Evolutionary conservation across 2,329 filamentous ascomycete genomes (phyloP).

Genomic region (Epichloe brachyelytri): DNA sequence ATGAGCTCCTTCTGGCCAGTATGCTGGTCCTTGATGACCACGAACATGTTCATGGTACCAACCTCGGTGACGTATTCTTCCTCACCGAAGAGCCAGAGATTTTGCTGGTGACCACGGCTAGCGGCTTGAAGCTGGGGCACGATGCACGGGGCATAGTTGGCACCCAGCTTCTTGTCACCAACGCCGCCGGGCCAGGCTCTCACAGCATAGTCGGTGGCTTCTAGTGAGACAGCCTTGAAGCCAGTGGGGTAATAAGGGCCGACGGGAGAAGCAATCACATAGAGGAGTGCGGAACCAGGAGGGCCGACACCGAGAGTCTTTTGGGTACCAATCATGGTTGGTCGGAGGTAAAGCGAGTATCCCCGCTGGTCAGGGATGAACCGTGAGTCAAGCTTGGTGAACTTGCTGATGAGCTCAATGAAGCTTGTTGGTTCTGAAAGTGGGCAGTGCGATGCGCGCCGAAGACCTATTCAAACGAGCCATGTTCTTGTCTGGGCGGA

Average conservation of each 20-base stretch:
- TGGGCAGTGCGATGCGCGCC: conserved; percentile 83
- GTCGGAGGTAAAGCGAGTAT: conserved; percentile 90
- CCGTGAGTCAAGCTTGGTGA: conserved; percentile 68
- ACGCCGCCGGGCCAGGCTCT: conserved; percentile 97
- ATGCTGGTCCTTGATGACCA: conserved; percentile 69
- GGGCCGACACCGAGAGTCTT: conserved; percentile 82
- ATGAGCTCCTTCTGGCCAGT: conserved; percentile 85
- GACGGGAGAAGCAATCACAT: conserved; percentile 89
- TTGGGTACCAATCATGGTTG: conserved; percentile 95
- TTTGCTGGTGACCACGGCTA: conserved; percentile 89
- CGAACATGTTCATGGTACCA: conserved; percentile 98
- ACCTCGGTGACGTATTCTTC: conserved; percentile 96
- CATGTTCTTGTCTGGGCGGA: conserved; percentile 96
- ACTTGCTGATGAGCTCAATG: conserved; percentile 68
- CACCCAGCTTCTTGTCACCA: conserved; percentile 95
- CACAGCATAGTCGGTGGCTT: conserved; percentile 92
- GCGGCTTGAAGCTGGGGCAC: conserved; percentile 90
- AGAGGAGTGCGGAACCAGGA: conserved; percentile 85
- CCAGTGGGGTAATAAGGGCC: conserved; percentile 97
- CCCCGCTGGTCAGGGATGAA: conserved; percentile 81
- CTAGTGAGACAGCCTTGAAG: conserved; percentile 92
- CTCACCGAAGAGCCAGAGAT: conserved; percentile 92
- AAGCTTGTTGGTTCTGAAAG: conserved; percentile 61
- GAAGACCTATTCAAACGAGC: conserved; percentile 82
- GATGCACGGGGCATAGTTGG: conserved; percentile 98